These are phyloP conservation scores for Phoenix dactylifera DNA, from an alignment of 176 grass and related monocot species.

Conservation along the genomic window DNA sequence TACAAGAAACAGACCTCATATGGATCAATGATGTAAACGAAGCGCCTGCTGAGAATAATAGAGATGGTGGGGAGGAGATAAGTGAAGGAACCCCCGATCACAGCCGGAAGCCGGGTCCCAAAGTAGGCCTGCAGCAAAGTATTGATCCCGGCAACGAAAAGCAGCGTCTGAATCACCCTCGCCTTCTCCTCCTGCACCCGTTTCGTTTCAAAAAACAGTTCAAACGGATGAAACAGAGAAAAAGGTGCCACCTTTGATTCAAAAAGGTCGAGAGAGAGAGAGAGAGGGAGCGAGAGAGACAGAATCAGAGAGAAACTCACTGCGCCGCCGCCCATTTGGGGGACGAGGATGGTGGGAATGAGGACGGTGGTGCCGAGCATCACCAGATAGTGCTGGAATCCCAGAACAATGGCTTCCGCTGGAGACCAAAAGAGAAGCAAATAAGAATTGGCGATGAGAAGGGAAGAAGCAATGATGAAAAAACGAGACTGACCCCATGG, in stretches of 20 bases:
- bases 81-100: constrained; percentile 71
- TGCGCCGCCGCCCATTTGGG: constrained; percentile 83
- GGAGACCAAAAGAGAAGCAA: constrained; percentile 5
- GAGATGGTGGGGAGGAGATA: constrained; percentile 66
- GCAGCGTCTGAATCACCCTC: constrained; percentile 81
- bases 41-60: constrained; percentile 64
- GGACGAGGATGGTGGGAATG: constrained; percentile 81
- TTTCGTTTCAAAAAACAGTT: too few species aligned
- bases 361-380: constrained; percentile 93
- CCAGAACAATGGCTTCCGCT: constrained; percentile 53
- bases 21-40: constrained; percentile 48
- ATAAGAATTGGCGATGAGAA: neutral
- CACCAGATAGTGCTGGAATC: constrained; percentile 94
- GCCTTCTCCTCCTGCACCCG: constrained; percentile 75
- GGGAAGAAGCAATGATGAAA: neutral
- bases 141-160: constrained; percentile 86
- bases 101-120: constrained; percentile 63
- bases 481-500: constrained; percentile 53
- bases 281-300: neutral
- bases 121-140: constrained; percentile 79
- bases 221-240: neutral
- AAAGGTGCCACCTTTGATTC: neutral
- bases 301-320: constrained; percentile 13
- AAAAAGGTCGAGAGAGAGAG: neutral
- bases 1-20: constrained; percentile 38